Conservation (phyloP, 371 early-diverging fungal genomes). For the Gilbertella persicaria region DNA sequence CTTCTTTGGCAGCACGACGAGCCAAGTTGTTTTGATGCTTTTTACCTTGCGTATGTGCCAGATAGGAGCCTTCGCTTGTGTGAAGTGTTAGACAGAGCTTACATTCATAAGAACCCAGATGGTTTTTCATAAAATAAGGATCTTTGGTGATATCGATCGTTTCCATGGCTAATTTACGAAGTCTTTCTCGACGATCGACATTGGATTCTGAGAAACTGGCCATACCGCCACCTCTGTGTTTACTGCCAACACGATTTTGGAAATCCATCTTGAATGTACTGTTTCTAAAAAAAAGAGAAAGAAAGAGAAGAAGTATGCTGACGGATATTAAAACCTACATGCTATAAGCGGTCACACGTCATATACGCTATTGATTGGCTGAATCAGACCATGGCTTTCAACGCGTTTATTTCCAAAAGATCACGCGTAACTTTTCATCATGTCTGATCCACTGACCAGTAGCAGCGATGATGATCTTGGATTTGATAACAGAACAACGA, state of each 20-base stretch:
- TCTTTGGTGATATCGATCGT: conserved; percentile 97
- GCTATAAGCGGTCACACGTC: too few species aligned
- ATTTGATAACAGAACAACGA: too few species aligned
- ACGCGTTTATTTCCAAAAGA: too few species aligned
- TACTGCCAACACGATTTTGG: conserved; percentile 89
- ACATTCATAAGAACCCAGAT: conserved; percentile 97
- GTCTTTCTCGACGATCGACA: conserved; percentile 93
- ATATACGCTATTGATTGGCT: too few species aligned
- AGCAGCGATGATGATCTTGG: not conserved
- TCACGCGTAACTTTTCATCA: too few species aligned
- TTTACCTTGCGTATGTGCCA: conserved; percentile 98
- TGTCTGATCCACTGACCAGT: too few species aligned
- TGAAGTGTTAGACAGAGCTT: conserved; percentile 95
- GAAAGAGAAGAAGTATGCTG: not conserved
- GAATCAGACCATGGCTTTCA: too few species aligned
- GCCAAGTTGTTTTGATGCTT: conserved; percentile 97
- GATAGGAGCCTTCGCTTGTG: conserved; percentile 95
- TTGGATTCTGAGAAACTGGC: conserved; percentile 85
- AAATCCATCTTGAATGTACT: conserved; percentile 61
- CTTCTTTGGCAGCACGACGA: conserved; percentile 91
- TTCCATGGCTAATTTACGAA: conserved; percentile 94
- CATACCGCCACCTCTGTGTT: conserved; percentile 90
- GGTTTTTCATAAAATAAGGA: conserved; percentile 98
- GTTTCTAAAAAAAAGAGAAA: not conserved
- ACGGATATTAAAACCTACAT: too few species aligned